Percentiles rank a stretch among this genome's conserved stretches.
Evolutionary conservation across 345 rosid genomes (phyloP).

Genomic region (Excoecaria agallocha): DNA sequence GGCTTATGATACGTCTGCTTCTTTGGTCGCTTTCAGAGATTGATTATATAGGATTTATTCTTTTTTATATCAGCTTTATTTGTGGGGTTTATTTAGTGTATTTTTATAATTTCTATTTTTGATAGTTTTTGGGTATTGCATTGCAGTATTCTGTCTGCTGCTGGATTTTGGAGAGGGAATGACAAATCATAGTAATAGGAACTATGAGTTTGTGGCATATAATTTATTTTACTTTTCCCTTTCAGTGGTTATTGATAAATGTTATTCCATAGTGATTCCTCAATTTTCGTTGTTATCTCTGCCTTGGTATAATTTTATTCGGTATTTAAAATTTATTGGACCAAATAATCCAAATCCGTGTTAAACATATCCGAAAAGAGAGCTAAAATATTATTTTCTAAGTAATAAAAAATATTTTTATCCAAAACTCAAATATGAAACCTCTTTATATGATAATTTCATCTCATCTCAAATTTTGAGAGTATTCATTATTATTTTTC

Average conservation of each 20-base stretch:
- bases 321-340: no score
- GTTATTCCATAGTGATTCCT: no score
- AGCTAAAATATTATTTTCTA: no score
- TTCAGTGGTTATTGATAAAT: background rate
- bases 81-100: background rate
- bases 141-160: slow-evolving; percentile 6
- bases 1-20: slow-evolving; percentile 18
- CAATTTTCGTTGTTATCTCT: no score
- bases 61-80: background rate
- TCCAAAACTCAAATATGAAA: no score
- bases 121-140: background rate
- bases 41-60: slow-evolving; percentile 3
- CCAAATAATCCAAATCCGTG: no score
- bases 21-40: slow-evolving; percentile 23
- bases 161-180: background rate
- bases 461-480: no score
- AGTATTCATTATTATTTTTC: no score
- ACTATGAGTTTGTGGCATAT: background rate
- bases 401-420: no score
- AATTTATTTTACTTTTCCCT: background rate
- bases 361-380: no score
- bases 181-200: background rate
- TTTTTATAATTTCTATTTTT: background rate
- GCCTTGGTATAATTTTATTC: no score
- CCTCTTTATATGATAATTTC: no score